These are phyloP conservation scores for Fusarium albidum DNA, from an alignment of 2,329 filamentous ascomycete species.

Conservation along the genomic window DNA sequence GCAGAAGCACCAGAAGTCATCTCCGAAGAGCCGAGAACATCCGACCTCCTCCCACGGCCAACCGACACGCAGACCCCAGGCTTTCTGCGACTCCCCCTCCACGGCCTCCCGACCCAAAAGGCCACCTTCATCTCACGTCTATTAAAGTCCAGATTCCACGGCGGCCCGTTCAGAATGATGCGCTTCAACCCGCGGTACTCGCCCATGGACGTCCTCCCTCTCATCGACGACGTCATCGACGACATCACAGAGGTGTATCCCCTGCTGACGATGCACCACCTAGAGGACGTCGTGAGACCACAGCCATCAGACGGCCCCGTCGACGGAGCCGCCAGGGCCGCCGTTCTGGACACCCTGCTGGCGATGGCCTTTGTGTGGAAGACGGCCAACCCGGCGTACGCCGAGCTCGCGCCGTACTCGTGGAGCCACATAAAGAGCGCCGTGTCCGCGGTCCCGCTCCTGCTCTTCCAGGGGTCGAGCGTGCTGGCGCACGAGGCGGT, in stretches of 20 bases:
- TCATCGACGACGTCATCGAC: not conserved
- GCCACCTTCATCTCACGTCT: not conserved
- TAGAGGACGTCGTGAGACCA: not conserved
- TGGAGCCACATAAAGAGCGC: conserved; percentile 1
- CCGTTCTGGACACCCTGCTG: not conserved
- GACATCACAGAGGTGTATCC: not conserved
- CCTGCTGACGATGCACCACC: not conserved
- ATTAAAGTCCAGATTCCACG: not conserved
- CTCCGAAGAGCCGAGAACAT: no score
- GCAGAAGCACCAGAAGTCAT: no score
- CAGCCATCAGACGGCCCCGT: not conserved
- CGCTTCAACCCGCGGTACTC: not conserved
- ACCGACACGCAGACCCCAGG: no score
- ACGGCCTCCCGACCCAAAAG: not conserved
- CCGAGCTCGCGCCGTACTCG: not conserved
- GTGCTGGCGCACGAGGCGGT: not conserved
- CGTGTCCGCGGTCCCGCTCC: not conserved
- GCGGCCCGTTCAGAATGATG: not conserved
- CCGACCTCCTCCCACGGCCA: no score
- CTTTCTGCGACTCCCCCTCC: not conserved
- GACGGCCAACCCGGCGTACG: not conserved
- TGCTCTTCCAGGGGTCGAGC: not conserved
- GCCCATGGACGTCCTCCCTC: not conserved
- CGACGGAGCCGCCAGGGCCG: not conserved
- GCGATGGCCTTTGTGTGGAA: not conserved